A percentile compares a stretch with the other conserved stretches of the same genome.
Conservation (phyloP, 2,329 filamentous ascomycete genomes). For the Phialophora tarda region DNA sequence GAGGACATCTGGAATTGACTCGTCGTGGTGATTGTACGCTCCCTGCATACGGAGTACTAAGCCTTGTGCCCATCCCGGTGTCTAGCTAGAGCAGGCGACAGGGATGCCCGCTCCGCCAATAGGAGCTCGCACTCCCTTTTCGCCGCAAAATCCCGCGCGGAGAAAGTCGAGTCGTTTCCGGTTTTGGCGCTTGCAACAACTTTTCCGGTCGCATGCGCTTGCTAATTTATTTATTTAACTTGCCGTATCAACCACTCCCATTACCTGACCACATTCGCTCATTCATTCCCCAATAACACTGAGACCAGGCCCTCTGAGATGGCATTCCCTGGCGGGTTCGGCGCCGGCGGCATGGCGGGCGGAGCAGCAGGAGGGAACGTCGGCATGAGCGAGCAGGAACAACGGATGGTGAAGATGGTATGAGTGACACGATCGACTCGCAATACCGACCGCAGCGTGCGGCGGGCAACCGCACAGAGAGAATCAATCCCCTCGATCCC, state of each 20-base stretch:
- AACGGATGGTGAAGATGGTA: constrained; percentile 56
- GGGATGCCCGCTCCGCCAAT: constrained; percentile 19
- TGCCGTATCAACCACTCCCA: neutral
- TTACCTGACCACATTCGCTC: constrained; percentile 7
- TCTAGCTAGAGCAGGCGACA: neutral
- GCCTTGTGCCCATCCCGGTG: neutral
- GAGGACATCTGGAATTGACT: neutral
- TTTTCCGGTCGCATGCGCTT: constrained; percentile 1
- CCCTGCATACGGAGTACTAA: constrained; percentile 2
- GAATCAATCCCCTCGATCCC: no score
- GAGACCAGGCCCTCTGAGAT: constrained; percentile 10
- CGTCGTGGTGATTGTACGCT: neutral
- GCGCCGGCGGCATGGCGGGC: constrained; percentile 23
- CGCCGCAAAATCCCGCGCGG: constrained; percentile 24
- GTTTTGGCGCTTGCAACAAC: neutral
- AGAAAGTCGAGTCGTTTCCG: neutral
- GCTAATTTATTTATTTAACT: neutral
- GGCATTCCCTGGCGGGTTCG: constrained; percentile 27
- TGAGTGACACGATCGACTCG: neutral
- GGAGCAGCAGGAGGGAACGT: constrained; percentile 39
- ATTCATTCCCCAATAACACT: neutral
- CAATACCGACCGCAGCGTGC: no score
- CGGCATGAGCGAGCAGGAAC: constrained; percentile 55
- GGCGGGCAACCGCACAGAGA: neutral
- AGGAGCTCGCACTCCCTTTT: constrained; percentile 7